Percentiles rank a stretch among this genome's conserved stretches.
Conservation (phyloP, 805 yeast species). For the Starmerella sp. region DNA sequence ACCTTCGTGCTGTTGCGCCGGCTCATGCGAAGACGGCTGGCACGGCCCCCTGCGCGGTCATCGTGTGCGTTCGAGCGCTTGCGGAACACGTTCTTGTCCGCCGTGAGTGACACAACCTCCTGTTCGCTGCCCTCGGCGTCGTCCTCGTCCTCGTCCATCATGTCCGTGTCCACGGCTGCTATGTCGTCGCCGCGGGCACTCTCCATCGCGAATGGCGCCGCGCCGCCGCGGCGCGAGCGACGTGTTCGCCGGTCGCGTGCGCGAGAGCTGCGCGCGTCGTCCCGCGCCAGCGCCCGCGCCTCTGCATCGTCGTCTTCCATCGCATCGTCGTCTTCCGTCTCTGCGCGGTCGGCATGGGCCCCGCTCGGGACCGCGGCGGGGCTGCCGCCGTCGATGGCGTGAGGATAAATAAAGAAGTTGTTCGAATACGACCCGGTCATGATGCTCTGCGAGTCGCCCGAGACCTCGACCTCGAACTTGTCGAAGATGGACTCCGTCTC, state of each 20-base stretch:
- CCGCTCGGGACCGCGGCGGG: background rate
- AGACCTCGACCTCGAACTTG: conserved; percentile 90
- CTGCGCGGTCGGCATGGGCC: background rate
- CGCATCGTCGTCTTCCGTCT: conserved; percentile 1
- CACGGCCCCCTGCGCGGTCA: conserved; percentile 20
- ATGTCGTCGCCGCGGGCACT: conserved; percentile 19
- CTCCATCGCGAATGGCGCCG: background rate
- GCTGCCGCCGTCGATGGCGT: conserved; percentile 35
- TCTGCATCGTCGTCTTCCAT: conserved; percentile 7
- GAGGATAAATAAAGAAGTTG: conserved; percentile 92
- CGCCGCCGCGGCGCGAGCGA: background rate
- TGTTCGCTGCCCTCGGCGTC: conserved; percentile 31
- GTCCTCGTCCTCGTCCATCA: conserved; percentile 10
- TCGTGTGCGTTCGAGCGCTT: conserved; percentile 35
- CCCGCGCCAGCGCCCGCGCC: background rate
- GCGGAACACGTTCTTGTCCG: conserved; percentile 95
- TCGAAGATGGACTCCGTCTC: conserved; percentile 98
- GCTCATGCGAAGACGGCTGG: conserved; percentile 33
- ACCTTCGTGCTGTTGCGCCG: conserved; percentile 59
- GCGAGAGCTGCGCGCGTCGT: background rate
- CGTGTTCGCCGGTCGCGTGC: background rate
- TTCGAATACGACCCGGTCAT: conserved; percentile 97
- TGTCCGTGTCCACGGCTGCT: conserved; percentile 18
- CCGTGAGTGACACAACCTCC: conserved; percentile 72
- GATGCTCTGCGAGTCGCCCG: conserved; percentile 82